Percentiles rank a stretch among this genome's conserved stretches.
phyloP scores from a whole-genome alignment of 2,329 filamentous ascomycete species.

The Parafenestella ontariensis region DNA sequence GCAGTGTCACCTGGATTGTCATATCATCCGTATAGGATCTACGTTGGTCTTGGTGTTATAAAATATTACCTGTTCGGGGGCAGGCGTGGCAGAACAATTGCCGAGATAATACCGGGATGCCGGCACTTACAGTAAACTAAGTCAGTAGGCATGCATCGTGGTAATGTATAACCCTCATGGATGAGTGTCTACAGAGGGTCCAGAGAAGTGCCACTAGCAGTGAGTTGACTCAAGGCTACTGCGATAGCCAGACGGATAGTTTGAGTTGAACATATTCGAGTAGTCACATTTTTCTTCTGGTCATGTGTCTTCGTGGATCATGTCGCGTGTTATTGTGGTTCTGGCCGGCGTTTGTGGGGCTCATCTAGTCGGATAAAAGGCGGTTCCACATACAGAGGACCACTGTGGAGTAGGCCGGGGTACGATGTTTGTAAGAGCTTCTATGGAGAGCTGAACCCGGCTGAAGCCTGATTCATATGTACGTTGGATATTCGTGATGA shows the following conservation, averaged over 20 bases:
- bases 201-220: background rate
- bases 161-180: background rate
- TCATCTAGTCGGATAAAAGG: slow-evolving; percentile 5
- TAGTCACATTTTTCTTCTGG: background rate
- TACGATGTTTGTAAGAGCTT: background rate
- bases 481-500: too few species aligned
- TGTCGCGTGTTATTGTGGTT: background rate
- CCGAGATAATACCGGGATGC: background rate
- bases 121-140: background rate
- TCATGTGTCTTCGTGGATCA: background rate
- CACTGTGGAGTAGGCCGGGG: background rate
- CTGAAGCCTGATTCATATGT: background rate
- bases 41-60: background rate
- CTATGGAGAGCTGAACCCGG: background rate
- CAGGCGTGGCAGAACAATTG: background rate
- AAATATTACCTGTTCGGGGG: background rate
- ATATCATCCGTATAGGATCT: background rate
- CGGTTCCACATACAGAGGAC: background rate
- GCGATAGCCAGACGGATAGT: background rate
- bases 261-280: background rate
- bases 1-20: background rate
- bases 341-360: slow-evolving; percentile 1
- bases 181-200: background rate
- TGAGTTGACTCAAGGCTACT: background rate
- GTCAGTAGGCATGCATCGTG: background rate